Conservation (phyloP, 345 rosid genomes). For the Salix exigua region DNA sequence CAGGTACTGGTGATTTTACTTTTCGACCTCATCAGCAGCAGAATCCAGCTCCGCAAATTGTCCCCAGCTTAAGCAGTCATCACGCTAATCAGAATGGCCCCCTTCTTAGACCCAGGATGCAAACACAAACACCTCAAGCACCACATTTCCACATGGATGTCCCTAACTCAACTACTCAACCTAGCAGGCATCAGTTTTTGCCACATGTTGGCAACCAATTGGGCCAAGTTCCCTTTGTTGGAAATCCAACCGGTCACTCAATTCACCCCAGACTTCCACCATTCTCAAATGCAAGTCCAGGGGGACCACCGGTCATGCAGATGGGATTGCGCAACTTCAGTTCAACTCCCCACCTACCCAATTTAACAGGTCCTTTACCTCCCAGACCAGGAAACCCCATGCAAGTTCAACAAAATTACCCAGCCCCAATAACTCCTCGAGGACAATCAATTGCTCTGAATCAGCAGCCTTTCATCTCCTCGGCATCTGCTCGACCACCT, state of each 20-base stretch:
- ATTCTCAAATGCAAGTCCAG: slow-evolving; percentile 38
- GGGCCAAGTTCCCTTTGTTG: slow-evolving; percentile 30
- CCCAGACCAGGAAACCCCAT: slow-evolving; percentile 44
- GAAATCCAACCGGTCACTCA: slow-evolving; percentile 26
- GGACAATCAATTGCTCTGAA: slow-evolving; percentile 28
- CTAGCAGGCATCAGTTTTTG: slow-evolving; percentile 40
- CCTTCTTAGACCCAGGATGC: slow-evolving; percentile 33
- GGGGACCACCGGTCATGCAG: slow-evolving; percentile 25
- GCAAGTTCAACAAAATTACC: slow-evolving; percentile 40
- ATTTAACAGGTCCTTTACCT: slow-evolving; percentile 45
- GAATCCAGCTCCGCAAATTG: slow-evolving; percentile 29
- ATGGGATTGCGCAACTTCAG: slow-evolving; percentile 46
- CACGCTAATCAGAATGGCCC: slow-evolving; percentile 20
- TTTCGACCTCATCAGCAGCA: slow-evolving; percentile 48
- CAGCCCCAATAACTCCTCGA: slow-evolving; percentile 25
- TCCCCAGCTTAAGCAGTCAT: slow-evolving; percentile 42
- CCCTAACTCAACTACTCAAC: slow-evolving; percentile 38
- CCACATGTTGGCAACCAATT: slow-evolving; percentile 47
- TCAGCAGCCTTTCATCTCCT: slow-evolving; percentile 35
- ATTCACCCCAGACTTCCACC: slow-evolving; percentile 38
- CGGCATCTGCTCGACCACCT: slow-evolving; percentile 21
- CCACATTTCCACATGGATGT: slow-evolving; percentile 27
- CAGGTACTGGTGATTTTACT: slow-evolving; percentile 54
- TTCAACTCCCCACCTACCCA: slow-evolving; percentile 31
- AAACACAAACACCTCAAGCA: slow-evolving; percentile 33